A percentile compares a stretch with the other conserved stretches of the same genome.
These are phyloP conservation scores for Xylariaceae sp. DNA, from an alignment of 2,329 filamentous ascomycete genomes.

Conservation along the genomic window DNA sequence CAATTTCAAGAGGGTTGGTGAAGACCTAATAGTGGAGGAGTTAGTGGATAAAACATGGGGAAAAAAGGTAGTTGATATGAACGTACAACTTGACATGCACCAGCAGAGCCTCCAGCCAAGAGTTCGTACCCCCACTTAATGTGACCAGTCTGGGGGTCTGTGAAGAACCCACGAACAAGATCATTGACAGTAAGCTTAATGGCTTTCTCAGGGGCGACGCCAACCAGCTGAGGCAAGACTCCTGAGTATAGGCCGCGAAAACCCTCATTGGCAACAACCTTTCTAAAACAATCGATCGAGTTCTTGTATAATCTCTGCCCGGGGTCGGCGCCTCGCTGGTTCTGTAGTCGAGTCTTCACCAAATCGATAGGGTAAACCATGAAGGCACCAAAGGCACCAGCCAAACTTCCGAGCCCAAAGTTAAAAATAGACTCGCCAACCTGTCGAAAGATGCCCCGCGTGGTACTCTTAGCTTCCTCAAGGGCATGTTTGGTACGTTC, in stretches of 20 bases:
- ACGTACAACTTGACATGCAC: slow-evolving; percentile 94
- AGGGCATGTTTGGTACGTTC: slow-evolving; percentile 41
- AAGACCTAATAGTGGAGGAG: slow-evolving; percentile 62
- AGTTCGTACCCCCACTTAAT: slow-evolving; percentile 76
- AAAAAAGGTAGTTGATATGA: not conserved
- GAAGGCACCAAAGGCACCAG: slow-evolving; percentile 96
- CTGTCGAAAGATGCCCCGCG: slow-evolving; percentile 62
- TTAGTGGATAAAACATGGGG: slow-evolving; percentile 12
- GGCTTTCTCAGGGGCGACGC: slow-evolving; percentile 98
- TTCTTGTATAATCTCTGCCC: slow-evolving; percentile 95
- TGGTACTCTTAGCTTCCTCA: slow-evolving; percentile 54
- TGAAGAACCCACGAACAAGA: slow-evolving; percentile 76
- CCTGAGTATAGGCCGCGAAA: slow-evolving; percentile 90
- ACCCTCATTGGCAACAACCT: slow-evolving; percentile 92
- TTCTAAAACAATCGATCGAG: slow-evolving; percentile 91
- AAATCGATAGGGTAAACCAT: slow-evolving; percentile 99
- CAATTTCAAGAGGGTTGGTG: slow-evolving; percentile 97
- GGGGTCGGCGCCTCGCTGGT: slow-evolving; percentile 81
- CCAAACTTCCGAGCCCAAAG: slow-evolving; percentile 85
- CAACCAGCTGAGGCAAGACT: slow-evolving; percentile 91
- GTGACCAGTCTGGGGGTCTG: slow-evolving; percentile 70
- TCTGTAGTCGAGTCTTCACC: slow-evolving; percentile 98
- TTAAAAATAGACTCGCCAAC: slow-evolving; percentile 82
- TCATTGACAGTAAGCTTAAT: slow-evolving; percentile 99
- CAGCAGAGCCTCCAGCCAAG: slow-evolving; percentile 84